Evolutionary conservation across 495 filamentous ascomycete species (phyloP).

Genomic region (Polyplosphaeria fusca): DNA sequence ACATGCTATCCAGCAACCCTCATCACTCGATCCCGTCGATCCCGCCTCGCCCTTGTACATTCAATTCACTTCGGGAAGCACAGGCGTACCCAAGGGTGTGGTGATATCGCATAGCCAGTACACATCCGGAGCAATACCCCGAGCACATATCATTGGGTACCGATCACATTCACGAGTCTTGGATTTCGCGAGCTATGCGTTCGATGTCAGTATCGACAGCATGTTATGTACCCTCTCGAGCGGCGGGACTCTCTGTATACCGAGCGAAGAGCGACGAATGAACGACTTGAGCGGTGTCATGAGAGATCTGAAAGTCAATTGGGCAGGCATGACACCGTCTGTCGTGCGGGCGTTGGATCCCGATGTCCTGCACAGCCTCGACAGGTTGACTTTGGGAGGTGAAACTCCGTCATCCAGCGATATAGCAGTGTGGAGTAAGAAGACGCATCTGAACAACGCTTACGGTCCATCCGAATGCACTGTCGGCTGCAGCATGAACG

Average conservation of each 20-base stretch:
- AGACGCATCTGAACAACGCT: slow-evolving; percentile 13
- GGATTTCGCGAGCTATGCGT: slow-evolving; percentile 28
- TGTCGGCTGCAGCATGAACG: slow-evolving; percentile 43
- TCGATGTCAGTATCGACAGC: slow-evolving; percentile 24
- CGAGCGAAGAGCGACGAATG: slow-evolving; percentile 38
- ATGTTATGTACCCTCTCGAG: slow-evolving; percentile 24
- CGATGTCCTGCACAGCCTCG: slow-evolving; percentile 7
- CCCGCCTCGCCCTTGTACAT: slow-evolving; percentile 19
- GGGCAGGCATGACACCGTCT: slow-evolving; percentile 31
- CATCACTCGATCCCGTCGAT: background rate
- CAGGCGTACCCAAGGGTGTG: slow-evolving; percentile 24
- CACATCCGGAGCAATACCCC: slow-evolving; percentile 18
- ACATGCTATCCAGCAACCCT: slow-evolving; percentile 1
- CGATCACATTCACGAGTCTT: slow-evolving; percentile 12
- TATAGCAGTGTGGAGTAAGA: slow-evolving; percentile 11
- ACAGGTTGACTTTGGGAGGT: slow-evolving; percentile 15
- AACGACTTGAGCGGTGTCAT: slow-evolving; percentile 37
- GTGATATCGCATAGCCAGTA: slow-evolving; percentile 18
- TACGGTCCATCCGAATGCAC: slow-evolving; percentile 31
- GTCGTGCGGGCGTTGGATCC: slow-evolving; percentile 17
- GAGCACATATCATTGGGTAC: slow-evolving; percentile 18
- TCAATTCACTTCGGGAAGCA: slow-evolving; percentile 26
- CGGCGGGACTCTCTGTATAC: slow-evolving; percentile 44
- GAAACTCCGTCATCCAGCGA: slow-evolving; percentile 19
- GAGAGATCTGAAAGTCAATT: slow-evolving; percentile 25